These are phyloP conservation scores for Metarhizium anisopliae DNA, from an alignment of 2,329 filamentous ascomycete species.

Conservation along the genomic window DNA sequence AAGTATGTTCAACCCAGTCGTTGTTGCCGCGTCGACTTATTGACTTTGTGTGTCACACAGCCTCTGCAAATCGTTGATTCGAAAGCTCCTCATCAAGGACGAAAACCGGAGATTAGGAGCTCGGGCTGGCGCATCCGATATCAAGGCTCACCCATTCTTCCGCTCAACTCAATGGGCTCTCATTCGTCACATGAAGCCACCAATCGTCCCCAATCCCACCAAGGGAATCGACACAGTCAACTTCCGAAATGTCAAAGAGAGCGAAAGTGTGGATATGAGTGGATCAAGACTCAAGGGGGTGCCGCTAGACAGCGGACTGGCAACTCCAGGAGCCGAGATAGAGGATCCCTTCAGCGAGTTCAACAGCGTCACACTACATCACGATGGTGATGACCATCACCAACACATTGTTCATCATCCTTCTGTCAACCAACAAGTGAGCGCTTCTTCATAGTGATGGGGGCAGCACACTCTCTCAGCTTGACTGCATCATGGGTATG, in stretches of 20 bases:
- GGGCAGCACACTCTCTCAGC: neutral
- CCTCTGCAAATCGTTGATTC: constrained; percentile 90
- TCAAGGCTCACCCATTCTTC: constrained; percentile 96
- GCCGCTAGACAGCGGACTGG: constrained; percentile 74
- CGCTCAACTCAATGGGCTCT: constrained; percentile 92
- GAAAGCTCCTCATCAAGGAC: constrained; percentile 96
- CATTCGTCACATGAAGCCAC: constrained; percentile 94
- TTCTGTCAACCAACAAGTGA: constrained; percentile 2
- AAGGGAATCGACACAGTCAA: constrained; percentile 90
- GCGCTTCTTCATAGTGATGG: constrained; percentile 5
- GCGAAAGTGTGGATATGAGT: constrained; percentile 82
- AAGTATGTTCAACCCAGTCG: constrained; percentile 56
- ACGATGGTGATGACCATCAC: constrained; percentile 73
- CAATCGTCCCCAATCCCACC: constrained; percentile 87
- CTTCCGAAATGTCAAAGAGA: constrained; percentile 97
- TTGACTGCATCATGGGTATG: neutral
- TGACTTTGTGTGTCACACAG: constrained; percentile 32
- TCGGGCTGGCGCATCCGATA: constrained; percentile 89
- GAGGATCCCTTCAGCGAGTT: constrained; percentile 96
- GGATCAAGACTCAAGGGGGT: constrained; percentile 64
- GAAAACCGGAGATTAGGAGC: constrained; percentile 89
- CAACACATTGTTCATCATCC: constrained; percentile 18
- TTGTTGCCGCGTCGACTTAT: neutral
- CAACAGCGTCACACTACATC: constrained; percentile 94
- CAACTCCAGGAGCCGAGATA: constrained; percentile 74